Evolutionary conservation across 352 stramenopile genomes (phyloP).

Genomic region (Globisporangium middletonii): DNA sequence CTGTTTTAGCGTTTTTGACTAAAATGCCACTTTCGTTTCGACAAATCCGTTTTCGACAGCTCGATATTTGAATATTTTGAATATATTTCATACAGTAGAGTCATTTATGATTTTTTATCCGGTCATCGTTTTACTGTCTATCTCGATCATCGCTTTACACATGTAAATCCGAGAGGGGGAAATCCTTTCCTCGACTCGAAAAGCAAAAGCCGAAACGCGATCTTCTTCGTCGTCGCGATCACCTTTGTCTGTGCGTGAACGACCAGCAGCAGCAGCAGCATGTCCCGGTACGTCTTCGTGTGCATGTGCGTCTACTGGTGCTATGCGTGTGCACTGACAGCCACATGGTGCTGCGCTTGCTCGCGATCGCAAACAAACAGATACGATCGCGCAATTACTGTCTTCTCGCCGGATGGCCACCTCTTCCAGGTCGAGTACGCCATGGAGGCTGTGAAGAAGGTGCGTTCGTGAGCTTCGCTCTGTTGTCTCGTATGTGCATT

Average conservation of each 20-base stretch:
- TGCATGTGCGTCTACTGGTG: not conserved
- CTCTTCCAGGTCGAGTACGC: conserved; percentile 99
- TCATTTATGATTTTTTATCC: too few species aligned
- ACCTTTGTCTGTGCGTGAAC: too few species aligned
- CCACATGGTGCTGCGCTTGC: not conserved
- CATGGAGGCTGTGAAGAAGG: conserved; percentile 98
- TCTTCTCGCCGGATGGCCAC: conserved; percentile 99
- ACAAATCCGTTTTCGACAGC: too few species aligned
- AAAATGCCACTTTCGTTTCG: too few species aligned
- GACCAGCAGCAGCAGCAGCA: conserved; percentile 4
- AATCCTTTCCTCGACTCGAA: not conserved
- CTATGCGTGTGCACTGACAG: not conserved
- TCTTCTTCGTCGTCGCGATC: conserved; percentile 1
- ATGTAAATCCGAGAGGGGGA: too few species aligned
- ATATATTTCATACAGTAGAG: too few species aligned
- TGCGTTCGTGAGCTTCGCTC: conserved; percentile 7
- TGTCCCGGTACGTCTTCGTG: conserved; percentile 29
- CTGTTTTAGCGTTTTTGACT: too few species aligned
- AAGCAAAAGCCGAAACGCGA: conserved; percentile 8
- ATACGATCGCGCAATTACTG: conserved; percentile 99
- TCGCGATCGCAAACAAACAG: conserved; percentile 28
- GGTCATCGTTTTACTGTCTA: too few species aligned
- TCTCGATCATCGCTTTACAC: too few species aligned
- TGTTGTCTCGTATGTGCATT: not conserved
- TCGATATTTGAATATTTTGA: too few species aligned